Conservation (phyloP, 2,329 filamentous ascomycete genomes). For the Cercospora sp. region DNA sequence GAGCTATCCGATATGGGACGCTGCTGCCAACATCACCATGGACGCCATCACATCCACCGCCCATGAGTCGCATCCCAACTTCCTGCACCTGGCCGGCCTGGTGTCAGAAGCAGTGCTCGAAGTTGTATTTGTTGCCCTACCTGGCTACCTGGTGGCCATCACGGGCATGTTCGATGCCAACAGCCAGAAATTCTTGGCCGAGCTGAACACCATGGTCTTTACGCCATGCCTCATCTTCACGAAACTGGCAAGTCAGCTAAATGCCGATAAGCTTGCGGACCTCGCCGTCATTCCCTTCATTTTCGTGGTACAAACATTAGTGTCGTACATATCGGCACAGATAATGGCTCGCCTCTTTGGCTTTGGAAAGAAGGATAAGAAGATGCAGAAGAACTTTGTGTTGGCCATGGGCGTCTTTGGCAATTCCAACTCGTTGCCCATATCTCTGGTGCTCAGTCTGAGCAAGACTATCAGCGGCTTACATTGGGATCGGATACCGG, state of each 20-base stretch:
- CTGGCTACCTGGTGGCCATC: slow-evolving; percentile 87
- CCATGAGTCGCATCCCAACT: slow-evolving; percentile 55
- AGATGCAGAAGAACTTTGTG: slow-evolving; percentile 88
- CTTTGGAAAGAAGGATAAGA: slow-evolving; percentile 56
- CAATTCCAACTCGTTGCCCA: slow-evolving; percentile 96
- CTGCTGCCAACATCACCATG: slow-evolving; percentile 37
- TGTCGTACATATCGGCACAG: slow-evolving; percentile 78
- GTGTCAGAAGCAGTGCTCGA: slow-evolving; percentile 95
- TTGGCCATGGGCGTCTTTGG: slow-evolving; percentile 97
- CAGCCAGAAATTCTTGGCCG: slow-evolving; percentile 93
- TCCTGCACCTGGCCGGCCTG: slow-evolving; percentile 71
- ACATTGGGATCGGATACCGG: slow-evolving; percentile 88
- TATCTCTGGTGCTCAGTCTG: slow-evolving; percentile 90
- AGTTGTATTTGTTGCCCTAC: slow-evolving; percentile 90
- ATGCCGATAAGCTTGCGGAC: slow-evolving; percentile 83
- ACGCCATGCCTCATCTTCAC: slow-evolving; percentile 97
- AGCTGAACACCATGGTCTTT: slow-evolving; percentile 93
- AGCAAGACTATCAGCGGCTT: slow-evolving; percentile 89
- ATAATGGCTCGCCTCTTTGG: slow-evolving; percentile 72
- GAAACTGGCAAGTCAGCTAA: slow-evolving; percentile 92
- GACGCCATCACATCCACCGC: slow-evolving; percentile 23
- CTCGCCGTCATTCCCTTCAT: slow-evolving; percentile 94
- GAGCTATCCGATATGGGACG: slow-evolving; percentile 35
- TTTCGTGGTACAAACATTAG: slow-evolving; percentile 80
- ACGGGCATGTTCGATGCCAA: slow-evolving; percentile 93